Evolutionary conservation across 495 filamentous ascomycete genomes (phyloP).

Genomic region (Neurospora sp.): DNA sequence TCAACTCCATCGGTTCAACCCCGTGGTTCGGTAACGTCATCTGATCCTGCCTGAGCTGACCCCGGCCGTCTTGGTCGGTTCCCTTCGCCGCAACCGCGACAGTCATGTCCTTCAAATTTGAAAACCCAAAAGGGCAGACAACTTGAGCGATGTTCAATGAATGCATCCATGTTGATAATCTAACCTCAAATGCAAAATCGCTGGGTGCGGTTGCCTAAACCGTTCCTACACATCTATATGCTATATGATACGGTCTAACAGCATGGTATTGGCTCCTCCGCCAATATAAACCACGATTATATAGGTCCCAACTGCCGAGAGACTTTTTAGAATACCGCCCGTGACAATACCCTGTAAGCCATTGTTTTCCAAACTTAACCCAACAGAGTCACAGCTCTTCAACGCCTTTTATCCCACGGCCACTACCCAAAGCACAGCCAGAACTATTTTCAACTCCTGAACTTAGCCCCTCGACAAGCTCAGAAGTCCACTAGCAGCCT

Average conservation of each 20-base stretch:
- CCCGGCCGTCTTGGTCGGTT: background rate
- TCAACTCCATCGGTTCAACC: background rate
- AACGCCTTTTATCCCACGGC: background rate
- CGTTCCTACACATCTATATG: background rate
- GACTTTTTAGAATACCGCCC: background rate
- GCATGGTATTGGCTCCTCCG: background rate
- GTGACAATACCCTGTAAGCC: background rate
- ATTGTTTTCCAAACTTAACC: background rate
- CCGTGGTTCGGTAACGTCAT: background rate
- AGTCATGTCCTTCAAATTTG: too few species aligned
- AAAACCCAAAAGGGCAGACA: too few species aligned
- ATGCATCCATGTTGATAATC: background rate
- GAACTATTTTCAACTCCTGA: background rate
- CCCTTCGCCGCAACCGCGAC: too few species aligned
- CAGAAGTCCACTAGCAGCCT: constrained; percentile 25
- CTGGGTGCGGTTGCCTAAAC: background rate
- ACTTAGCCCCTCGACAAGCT: constrained; percentile 18
- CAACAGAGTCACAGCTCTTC: background rate
- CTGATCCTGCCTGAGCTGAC: background rate
- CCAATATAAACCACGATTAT: background rate
- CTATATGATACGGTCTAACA: background rate
- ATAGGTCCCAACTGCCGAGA: background rate
- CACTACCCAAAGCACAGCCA: background rate
- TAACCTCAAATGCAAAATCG: background rate
- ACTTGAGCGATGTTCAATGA: too few species aligned